Percentiles rank a stretch among this genome's conserved stretches.
Evolutionary conservation across 306 rosid genomes (phyloP).

Genomic region (Astragalus membranaceus): DNA sequence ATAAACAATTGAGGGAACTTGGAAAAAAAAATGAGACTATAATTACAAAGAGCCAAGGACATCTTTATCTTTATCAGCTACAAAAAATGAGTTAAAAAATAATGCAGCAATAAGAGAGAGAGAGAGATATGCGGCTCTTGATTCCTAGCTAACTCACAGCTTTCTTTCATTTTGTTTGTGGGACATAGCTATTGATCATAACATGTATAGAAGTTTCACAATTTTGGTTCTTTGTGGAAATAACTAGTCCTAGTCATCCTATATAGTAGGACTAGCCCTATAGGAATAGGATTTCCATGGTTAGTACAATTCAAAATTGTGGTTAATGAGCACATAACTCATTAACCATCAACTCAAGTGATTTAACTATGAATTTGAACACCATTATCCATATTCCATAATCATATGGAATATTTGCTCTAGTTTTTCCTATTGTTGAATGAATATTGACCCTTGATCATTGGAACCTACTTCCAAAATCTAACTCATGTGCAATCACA

Average conservation of each 20-base stretch:
- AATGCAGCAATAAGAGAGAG: constrained; percentile 29
- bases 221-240: constrained; percentile 23
- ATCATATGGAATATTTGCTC: too few relatives aligned
- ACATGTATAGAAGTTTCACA: constrained; percentile 20
- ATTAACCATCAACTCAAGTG: too few relatives aligned
- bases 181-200: constrained; percentile 25
- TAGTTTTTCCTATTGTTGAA: too few relatives aligned
- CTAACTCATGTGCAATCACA: constrained; percentile 40
- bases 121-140: constrained; percentile 28
- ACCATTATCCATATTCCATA: too few relatives aligned
- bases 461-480: not conserved
- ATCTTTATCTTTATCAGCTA: not conserved
- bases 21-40: not conserved
- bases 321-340: too few relatives aligned
- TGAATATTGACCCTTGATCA: too few relatives aligned
- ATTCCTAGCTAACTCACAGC: constrained; percentile 37
- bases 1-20: not conserved
- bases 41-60: constrained; percentile 6
- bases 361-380: too few relatives aligned
- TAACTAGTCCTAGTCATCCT: constrained; percentile 15
- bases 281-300: constrained; percentile 12
- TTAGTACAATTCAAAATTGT: not conserved
- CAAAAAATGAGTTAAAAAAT: constrained; percentile 20
- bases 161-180: constrained; percentile 31
- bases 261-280: constrained; percentile 12